Evolutionary conservation across 148 eudicot genomes (phyloP).

Genomic region (Spergularia bocconei): DNA sequence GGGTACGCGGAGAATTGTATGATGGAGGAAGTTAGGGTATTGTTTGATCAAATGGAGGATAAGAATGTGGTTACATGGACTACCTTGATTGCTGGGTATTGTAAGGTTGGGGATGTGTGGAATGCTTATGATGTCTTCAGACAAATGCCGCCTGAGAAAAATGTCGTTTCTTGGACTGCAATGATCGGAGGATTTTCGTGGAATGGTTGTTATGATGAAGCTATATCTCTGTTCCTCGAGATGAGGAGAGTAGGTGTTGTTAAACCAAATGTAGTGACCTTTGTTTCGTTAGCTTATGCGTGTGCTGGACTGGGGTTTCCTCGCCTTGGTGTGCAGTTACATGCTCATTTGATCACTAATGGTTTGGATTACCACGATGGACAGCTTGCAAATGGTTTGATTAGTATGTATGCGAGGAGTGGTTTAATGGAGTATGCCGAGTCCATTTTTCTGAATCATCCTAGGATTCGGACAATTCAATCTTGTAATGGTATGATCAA

Average conservation of each 20-base stretch:
- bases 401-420: constrained; percentile 39
- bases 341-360: constrained; percentile 32
- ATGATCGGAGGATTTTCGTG: constrained; percentile 46
- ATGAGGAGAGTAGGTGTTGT: constrained; percentile 30
- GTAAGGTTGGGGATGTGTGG: constrained; percentile 31
- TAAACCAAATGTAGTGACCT: constrained; percentile 34
- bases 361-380: constrained; percentile 25
- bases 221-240: constrained; percentile 32
- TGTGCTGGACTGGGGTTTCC: constrained; percentile 36
- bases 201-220: constrained; percentile 41
- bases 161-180: constrained; percentile 50
- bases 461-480: constrained; percentile 27
- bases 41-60: constrained; percentile 38
- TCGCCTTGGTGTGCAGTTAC: constrained; percentile 37
- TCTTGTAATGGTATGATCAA: constrained; percentile 37
- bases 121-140: constrained; percentile 33
- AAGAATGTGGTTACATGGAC: constrained; percentile 43
- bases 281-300: constrained; percentile 40
- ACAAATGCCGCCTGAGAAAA: constrained; percentile 39
- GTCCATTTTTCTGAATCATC: constrained; percentile 26
- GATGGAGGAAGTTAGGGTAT: constrained; percentile 41
- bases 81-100: constrained; percentile 37
- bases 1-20: constrained; percentile 37
- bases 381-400: constrained; percentile 29
- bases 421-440: constrained; percentile 38